These are phyloP conservation scores for Bryoglossum gracile DNA, from an alignment of 495 filamentous ascomycete species.

Conservation along the genomic window DNA sequence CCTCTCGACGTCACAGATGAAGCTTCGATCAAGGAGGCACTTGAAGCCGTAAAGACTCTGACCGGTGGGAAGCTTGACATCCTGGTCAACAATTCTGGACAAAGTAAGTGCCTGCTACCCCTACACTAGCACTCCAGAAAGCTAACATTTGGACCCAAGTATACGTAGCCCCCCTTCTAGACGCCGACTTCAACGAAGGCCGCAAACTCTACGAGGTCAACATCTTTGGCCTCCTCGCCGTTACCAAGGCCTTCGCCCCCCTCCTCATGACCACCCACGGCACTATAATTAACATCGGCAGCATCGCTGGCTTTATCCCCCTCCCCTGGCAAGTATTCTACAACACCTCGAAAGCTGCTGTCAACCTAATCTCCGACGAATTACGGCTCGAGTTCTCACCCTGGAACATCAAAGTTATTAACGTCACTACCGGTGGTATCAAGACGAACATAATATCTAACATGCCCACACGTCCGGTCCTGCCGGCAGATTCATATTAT, in stretches of 20 bases:
- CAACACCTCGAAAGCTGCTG: conserved; percentile 47
- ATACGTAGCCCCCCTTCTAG: conserved; percentile 37
- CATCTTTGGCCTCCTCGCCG: conserved; percentile 42
- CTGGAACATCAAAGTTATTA: conserved; percentile 40
- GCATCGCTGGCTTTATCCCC: conserved; percentile 38
- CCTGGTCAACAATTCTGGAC: conserved; percentile 51
- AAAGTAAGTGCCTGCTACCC: conserved; percentile 19
- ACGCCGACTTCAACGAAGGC: conserved; percentile 37
- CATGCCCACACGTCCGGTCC: background rate
- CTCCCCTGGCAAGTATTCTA: conserved; percentile 39
- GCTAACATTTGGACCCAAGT: background rate
- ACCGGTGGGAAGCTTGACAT: conserved; percentile 37
- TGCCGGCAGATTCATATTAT: conserved; percentile 26
- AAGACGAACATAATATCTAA: conserved; percentile 28
- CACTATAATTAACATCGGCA: conserved; percentile 42
- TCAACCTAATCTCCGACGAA: conserved; percentile 36
- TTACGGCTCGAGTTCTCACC: conserved; percentile 48
- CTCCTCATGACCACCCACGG: conserved; percentile 41
- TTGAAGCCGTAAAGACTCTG: conserved; percentile 14
- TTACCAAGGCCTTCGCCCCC: conserved; percentile 48
- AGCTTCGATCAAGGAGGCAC: conserved; percentile 32
- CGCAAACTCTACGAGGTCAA: conserved; percentile 46
- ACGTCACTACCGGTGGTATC: conserved; percentile 31
- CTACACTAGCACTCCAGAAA: background rate
- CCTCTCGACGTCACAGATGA: conserved; percentile 41